Base-by-base conservation (phyloP, 2,329 filamentous ascomycete genomes). In the Scedosporium aurantiacum region DNA sequence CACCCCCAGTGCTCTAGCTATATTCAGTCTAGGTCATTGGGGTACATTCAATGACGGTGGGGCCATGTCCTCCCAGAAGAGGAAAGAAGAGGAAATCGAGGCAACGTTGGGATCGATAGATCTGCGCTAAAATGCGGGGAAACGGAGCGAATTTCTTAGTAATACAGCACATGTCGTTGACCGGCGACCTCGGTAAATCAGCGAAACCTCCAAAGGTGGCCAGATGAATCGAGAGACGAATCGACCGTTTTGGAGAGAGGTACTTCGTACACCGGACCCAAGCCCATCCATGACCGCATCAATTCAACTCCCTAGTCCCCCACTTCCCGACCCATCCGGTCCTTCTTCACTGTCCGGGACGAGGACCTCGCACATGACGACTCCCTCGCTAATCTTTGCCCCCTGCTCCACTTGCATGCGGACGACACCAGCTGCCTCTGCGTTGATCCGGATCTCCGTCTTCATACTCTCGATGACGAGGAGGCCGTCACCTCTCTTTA, bases 381-480 rank as follows among this genome's bases (percentile, higher is more conserved):
- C 60, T 37, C 60, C 60, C 16, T 61, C 60, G 25, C 60, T 61
- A 37, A 61, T 61, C 50, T 61, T 61, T n/a, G 60, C 47, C 16
- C 50, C 60, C 25, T 55, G 47, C 18, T 57, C 47, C 18, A 61
- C 60, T 6, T 61, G 47, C 60, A 61, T 61, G 25, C 40, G 50
- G 4, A 61, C 60, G 52, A 61, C 23, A 5, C 60, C 60, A 12
- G 47, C 27, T 16, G 60, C 60, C 55, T 57, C 55, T 7, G 55
- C 55, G 16, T 60, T 62, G 52, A 62, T 62, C 23, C 58, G 47
- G n/a, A 62, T 62, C 57, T 62, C 61, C 50, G 58, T 62, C 41
- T 62, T 60, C 61, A 62, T 60, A 40, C 57, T 62, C 40, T 62
- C 61, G 18, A 62, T 60, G 14, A 62, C 57, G 25, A 60, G 47